Evolutionary conservation across 805 yeast genomes (phyloP).

Genomic region (Candida ascalaphidarum): DNA sequence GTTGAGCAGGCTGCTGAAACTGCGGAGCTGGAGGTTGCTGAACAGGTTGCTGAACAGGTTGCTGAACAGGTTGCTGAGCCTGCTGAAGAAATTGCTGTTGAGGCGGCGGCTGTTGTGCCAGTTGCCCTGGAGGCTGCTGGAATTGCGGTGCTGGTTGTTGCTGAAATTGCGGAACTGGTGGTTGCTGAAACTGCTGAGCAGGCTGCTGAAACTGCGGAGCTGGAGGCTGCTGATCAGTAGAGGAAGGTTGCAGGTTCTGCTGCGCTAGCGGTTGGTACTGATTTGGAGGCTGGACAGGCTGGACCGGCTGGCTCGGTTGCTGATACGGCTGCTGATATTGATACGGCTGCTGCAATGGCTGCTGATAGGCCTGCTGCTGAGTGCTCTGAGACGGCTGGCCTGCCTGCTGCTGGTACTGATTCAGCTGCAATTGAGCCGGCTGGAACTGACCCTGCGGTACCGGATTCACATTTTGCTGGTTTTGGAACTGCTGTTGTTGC

Average conservation of each 20-base stretch:
- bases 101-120: neutral
- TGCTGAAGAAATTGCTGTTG: slow-evolving; percentile 1
- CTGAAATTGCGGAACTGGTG: slow-evolving; percentile 5
- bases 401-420: no score
- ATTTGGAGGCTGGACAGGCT: no score
- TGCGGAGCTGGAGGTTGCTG: slow-evolving; percentile 2
- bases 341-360: slow-evolving; percentile 2
- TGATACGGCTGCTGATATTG: no score
- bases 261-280: no score
- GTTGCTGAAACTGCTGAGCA: slow-evolving; percentile 6
- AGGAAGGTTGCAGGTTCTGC: no score
- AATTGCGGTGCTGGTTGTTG: slow-evolving; percentile 2
- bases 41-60: neutral
- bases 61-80: slow-evolving; percentile 1
- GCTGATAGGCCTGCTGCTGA: slow-evolving; percentile 3
- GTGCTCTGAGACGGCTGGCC: no score
- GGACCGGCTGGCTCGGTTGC: no score
- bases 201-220: slow-evolving; percentile 3
- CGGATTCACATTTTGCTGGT: no score
- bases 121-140: neutral
- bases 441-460: no score
- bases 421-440: no score
- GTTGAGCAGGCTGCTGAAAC: slow-evolving; percentile 1
- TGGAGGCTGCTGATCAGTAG: no score
- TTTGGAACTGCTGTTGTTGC: neutral